Base-by-base conservation (phyloP, 352 stramenopile genomes). In the Phytopythium vexans region DNA sequence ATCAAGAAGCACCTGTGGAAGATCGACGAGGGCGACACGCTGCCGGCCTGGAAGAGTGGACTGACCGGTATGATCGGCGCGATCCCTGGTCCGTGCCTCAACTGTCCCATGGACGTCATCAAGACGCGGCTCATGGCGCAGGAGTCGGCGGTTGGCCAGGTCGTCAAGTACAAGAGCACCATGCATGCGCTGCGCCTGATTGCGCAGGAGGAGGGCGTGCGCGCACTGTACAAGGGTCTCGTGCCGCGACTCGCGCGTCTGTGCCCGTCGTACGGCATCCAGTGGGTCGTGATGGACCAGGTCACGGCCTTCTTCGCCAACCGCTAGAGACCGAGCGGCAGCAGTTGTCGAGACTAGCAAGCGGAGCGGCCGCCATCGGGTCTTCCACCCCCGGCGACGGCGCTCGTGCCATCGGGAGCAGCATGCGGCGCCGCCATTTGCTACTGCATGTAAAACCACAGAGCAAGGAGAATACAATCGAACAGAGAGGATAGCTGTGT, bases 181-280 rank as follows among this genome's bases (percentile, higher is more conserved):
- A 44, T 95, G 33, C 86, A 98, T 56, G 92, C 83, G 33, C 91
- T 97, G 62, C 59, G 74, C 34, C 58, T 97, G 34, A 98, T 99
- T 62, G 73, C 92, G 10, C 88, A 92, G 62, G 96, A 99, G 60
- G 97, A 99, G 64, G 96, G 97, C 48, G 63, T 97, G 6, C 33
- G 68, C 4, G 94, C 96, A 31, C 77, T 99, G 39, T 99, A 97
- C 90, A 99, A 98, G 77, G 97, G 97, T 31, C 92, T 99, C 12
- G 95, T 97, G 44, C 97, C 97, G 38, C 84, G 96, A 42, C 81
- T 99, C 55, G 82, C 97, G 67, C 82, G 97, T 68, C 61, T 94
- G 51, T 92, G 81, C 45, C 84, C 84, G 51, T 92, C 81, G 31
- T 92, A 94, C 65, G 84, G 81, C 54, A 94, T 94, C 60, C 81